Evolutionary conservation across 768 basidiomycete genomes (phyloP).

Genomic region (Boletus rubroflammeus): DNA sequence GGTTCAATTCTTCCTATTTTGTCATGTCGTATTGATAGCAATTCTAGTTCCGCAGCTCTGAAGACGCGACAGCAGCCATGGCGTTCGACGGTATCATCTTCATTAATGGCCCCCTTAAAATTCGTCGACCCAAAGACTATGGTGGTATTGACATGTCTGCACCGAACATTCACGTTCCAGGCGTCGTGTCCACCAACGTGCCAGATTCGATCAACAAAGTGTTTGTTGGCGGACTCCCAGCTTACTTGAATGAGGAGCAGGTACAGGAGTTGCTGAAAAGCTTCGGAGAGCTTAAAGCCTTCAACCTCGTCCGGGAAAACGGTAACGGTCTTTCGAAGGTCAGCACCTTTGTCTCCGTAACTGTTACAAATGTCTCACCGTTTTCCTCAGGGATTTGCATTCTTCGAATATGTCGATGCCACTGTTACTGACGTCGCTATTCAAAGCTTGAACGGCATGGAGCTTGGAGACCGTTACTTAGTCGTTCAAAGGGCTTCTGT

Average conservation of each 20-base stretch:
- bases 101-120: slow-evolving; percentile 92
- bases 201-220: slow-evolving; percentile 98
- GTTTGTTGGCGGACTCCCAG: slow-evolving; percentile 93
- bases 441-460: slow-evolving; percentile 95
- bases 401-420: slow-evolving; percentile 95
- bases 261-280: slow-evolving; percentile 97
- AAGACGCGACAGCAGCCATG: slow-evolving; percentile 96
- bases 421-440: slow-evolving; percentile 92
- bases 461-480: slow-evolving; percentile 90
- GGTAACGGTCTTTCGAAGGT: slow-evolving; percentile 88
- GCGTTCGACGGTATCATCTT: slow-evolving; percentile 97
- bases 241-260: slow-evolving; percentile 96
- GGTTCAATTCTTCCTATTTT: slow-evolving; percentile 17
- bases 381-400: slow-evolving; percentile 83
- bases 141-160: slow-evolving; percentile 67
- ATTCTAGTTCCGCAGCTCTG: slow-evolving; percentile 90
- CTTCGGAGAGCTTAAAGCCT: slow-evolving; percentile 96
- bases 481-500: slow-evolving; percentile 97
- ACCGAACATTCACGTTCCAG: slow-evolving; percentile 80
- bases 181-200: slow-evolving; percentile 94
- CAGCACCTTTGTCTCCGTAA: slow-evolving; percentile 8
- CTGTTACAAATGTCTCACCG: neutral
- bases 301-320: slow-evolving; percentile 96
- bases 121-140: slow-evolving; percentile 97
- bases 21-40: slow-evolving; percentile 4